These are phyloP conservation scores for Phytophthora boehmeriae DNA, from an alignment of 352 stramenopile species.

Conservation along the genomic window DNA sequence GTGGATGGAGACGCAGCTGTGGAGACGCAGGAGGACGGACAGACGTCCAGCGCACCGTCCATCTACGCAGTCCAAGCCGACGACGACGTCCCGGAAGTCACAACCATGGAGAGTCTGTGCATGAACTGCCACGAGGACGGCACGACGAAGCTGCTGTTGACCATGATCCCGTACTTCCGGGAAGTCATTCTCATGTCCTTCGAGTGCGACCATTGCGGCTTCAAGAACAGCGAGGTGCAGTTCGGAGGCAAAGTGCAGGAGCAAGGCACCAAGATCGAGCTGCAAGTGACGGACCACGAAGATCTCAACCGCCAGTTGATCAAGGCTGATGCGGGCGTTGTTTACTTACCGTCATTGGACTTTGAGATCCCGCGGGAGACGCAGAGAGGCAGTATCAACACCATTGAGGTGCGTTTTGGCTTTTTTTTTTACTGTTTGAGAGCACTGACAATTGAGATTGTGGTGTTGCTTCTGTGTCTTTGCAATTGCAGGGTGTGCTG, in stretches of 20 bases:
- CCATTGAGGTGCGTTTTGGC: constrained; percentile 61
- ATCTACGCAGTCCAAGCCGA: constrained; percentile 53
- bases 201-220: constrained; percentile 89
- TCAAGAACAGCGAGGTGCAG: constrained; percentile 78
- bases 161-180: constrained; percentile 94
- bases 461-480: not conserved
- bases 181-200: constrained; percentile 96
- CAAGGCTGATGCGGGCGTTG: constrained; percentile 84
- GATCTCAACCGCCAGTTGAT: constrained; percentile 92
- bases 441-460: no score
- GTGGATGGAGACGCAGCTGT: constrained; percentile 16
- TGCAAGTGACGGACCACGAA: constrained; percentile 47
- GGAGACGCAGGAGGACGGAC: constrained; percentile 9
- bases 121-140: constrained; percentile 90
- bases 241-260: constrained; percentile 78
- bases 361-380: constrained; percentile 92
- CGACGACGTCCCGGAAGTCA: constrained; percentile 65
- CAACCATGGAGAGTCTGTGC: constrained; percentile 83
- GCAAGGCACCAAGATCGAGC: constrained; percentile 59
- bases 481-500: constrained; percentile 35
- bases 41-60: constrained; percentile 24
- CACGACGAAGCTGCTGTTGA: constrained; percentile 90
- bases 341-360: constrained; percentile 82
- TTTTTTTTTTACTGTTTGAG: no score
- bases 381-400: constrained; percentile 89